Conservation (phyloP, 2,329 filamentous ascomycete genomes). For the Fusarium sp. region DNA sequence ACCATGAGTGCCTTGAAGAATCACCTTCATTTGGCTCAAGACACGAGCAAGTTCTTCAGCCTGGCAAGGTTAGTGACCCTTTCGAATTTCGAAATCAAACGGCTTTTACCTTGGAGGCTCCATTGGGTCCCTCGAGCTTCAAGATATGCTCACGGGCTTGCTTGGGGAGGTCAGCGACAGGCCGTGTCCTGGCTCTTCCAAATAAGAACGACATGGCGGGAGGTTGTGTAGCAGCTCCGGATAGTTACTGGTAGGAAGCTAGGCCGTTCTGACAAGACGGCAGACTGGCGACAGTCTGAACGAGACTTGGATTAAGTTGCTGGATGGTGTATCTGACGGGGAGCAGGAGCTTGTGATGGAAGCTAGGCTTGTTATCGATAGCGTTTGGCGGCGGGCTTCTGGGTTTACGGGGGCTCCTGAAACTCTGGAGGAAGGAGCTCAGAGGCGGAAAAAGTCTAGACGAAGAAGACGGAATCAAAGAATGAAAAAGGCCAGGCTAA, state of each 20-base stretch:
- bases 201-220: constrained; percentile 65
- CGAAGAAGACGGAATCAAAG: neutral
- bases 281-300: neutral
- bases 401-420: neutral
- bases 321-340: constrained; percentile 5
- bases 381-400: constrained; percentile 11
- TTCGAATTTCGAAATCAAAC: neutral
- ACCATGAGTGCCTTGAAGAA: constrained; percentile 95
- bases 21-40: constrained; percentile 89
- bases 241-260: neutral
- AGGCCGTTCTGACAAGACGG: neutral
- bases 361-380: constrained; percentile 35
- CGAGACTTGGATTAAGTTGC: constrained; percentile 12
- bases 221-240: neutral
- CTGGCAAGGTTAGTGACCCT: constrained; percentile 55
- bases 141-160: constrained; percentile 66
- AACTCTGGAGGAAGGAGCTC: neutral
- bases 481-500: neutral
- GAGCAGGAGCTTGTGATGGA: constrained; percentile 7
- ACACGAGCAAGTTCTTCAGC: constrained; percentile 88
- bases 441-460: neutral
- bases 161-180: constrained; percentile 64
- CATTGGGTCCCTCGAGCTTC: constrained; percentile 62
- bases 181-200: constrained; percentile 62
- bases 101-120: constrained; percentile 56